Evolutionary conservation across 2,329 filamentous ascomycete genomes (phyloP).

Genomic region (Apiospora kogelbergensis): DNA sequence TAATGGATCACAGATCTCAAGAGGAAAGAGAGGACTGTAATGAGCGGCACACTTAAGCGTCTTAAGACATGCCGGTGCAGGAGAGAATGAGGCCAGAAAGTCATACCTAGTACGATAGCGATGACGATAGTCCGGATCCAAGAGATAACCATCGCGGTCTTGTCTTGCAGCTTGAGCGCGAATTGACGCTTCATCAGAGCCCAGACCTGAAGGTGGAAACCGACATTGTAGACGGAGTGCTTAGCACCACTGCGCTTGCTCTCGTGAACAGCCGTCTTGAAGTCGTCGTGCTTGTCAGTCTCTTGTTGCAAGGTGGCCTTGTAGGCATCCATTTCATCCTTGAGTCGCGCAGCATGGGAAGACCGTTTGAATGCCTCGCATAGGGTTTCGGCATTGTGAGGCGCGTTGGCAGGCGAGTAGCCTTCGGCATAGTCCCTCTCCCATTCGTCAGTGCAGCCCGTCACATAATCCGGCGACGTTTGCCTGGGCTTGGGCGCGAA

Average conservation of each 20-base stretch:
- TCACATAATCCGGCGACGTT: conserved; percentile 80
- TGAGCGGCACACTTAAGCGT: no score
- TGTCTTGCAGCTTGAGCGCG: conserved; percentile 82
- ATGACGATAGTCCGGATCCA: conserved; percentile 70
- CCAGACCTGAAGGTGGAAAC: conserved; percentile 81
- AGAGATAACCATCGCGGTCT: conserved; percentile 71
- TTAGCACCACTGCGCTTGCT: conserved; percentile 75
- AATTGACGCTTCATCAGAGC: conserved; percentile 83
- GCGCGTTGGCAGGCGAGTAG: conserved; percentile 63
- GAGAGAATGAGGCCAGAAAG: no score
- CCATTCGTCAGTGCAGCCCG: conserved; percentile 80
- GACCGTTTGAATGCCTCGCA: conserved; percentile 71
- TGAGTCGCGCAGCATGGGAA: conserved; percentile 52
- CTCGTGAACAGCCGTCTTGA: conserved; percentile 72
- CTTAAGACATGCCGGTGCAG: no score
- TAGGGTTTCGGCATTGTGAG: conserved; percentile 66
- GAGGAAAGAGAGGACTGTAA: no score
- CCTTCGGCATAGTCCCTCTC: conserved; percentile 76
- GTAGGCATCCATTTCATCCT: conserved; percentile 69
- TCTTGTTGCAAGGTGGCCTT: conserved; percentile 63
- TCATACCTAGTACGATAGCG: conserved; percentile 57
- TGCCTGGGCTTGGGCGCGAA: conserved; percentile 74
- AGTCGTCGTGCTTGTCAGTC: conserved; percentile 71
- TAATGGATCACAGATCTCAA: no score
- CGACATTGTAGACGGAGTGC: conserved; percentile 78